Evolutionary conservation across 2,329 filamentous ascomycete species (phyloP).

Genomic region (Lecanicillium sp.): DNA sequence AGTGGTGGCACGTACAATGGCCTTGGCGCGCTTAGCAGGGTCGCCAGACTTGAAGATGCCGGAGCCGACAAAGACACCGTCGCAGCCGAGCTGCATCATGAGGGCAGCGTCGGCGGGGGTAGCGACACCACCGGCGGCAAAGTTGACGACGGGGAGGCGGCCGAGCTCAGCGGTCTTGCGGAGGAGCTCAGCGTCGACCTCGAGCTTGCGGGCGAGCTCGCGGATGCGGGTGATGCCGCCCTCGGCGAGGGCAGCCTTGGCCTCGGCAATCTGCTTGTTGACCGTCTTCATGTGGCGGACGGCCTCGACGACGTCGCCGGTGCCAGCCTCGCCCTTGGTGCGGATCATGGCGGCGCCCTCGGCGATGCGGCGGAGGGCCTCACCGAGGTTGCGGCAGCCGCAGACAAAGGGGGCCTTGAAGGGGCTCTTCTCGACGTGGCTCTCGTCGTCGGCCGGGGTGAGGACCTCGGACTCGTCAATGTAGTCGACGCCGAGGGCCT

Average conservation of each 20-base stretch:
- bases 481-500: conserved; percentile 92
- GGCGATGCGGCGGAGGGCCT: conserved; percentile 81
- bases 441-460: conserved; percentile 82
- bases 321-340: conserved; percentile 96
- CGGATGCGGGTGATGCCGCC: conserved; percentile 49
- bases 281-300: conserved; percentile 94
- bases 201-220: conserved; percentile 73
- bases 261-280: conserved; percentile 70
- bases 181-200: conserved; percentile 69
- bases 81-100: conserved; percentile 97
- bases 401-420: conserved; percentile 91
- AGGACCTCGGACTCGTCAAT: conserved; percentile 98
- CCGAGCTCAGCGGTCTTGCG: conserved; percentile 82
- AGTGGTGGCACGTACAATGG: conserved; percentile 90
- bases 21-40: conserved; percentile 80
- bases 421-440: conserved; percentile 83
- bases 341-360: conserved; percentile 98
- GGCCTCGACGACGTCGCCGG: conserved; percentile 93
- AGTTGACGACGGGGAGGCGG: conserved; percentile 91
- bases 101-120: conserved; percentile 93
- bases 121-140: conserved; percentile 98
- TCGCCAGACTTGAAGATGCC: conserved; percentile 98
- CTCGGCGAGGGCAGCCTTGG: conserved; percentile 62
- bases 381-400: conserved; percentile 88
- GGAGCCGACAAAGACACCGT: conserved; percentile 93